phyloP scores from a whole-genome alignment of 257 asterid genomes.

The Solanum sitiens region DNA sequence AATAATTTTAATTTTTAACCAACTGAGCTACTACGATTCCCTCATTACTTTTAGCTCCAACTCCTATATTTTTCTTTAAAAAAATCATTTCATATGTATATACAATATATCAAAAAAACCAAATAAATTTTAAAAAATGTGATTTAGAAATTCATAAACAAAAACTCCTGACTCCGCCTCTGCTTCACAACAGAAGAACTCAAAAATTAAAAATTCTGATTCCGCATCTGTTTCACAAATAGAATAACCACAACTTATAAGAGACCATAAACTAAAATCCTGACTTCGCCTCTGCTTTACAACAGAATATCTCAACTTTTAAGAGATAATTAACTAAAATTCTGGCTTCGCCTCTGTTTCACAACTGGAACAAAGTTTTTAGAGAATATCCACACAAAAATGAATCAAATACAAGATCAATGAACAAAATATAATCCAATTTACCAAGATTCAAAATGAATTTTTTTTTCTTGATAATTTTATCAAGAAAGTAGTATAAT shows the following conservation, averaged over 20 bases:
- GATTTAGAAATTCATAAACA: not conserved
- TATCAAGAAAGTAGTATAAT: not conserved
- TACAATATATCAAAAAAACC: not conserved
- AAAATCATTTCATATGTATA: not conserved
- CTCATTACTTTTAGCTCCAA: not conserved
- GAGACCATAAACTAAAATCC: not conserved
- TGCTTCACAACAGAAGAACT: not conserved
- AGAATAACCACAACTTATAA: not conserved
- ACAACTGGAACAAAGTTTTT: not conserved
- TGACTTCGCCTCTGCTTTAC: not conserved
- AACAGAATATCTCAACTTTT: not conserved
- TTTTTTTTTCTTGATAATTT: not conserved
- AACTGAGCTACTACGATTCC: not conserved
- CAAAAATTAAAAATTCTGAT: no score
- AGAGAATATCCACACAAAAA: not conserved
- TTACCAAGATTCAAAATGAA: not conserved
- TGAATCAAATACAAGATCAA: not conserved
- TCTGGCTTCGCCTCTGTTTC: accelerated
- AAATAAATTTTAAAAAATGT: not conserved
- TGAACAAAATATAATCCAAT: not conserved
- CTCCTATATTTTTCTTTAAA: not conserved
- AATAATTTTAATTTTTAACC: not conserved
- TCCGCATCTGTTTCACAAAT: not conserved
- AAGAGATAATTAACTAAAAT: not conserved
- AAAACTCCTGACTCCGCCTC: not conserved